A percentile compares a stretch with the other conserved stretches of the same genome.
Conservation (phyloP, 352 stramenopile genomes). For the Pythium coloratum region DNA sequence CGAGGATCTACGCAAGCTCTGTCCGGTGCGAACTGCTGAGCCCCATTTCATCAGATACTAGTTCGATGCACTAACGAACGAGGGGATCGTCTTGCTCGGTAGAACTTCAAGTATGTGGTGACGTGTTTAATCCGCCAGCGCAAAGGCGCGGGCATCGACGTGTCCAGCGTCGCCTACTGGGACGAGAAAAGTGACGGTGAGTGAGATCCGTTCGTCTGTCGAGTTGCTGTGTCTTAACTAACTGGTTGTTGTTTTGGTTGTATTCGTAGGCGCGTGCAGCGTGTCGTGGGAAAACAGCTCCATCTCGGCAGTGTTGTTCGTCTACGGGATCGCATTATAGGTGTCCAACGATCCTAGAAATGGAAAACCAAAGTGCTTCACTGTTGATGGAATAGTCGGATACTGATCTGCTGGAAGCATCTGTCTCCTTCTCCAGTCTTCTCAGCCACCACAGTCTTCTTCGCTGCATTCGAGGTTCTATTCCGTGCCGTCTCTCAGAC, state of each 20-base stretch:
- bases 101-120: conserved; percentile 89
- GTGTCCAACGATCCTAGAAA: not conserved
- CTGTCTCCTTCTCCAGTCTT: no score
- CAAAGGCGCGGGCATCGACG: conserved; percentile 62
- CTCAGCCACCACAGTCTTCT: no score
- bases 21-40: conserved; percentile 33
- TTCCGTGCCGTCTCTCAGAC: no score
- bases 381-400: no score
- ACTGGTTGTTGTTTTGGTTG: not conserved
- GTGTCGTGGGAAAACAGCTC: conserved; percentile 78
- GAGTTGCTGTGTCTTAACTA: no score
- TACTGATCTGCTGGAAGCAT: no score
- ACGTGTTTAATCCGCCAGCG: conserved; percentile 67
- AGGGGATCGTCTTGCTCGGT: not conserved
- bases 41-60: not conserved
- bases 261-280: conserved; percentile 50
- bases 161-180: conserved; percentile 65
- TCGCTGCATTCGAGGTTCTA: no score
- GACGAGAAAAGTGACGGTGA: conserved; percentile 73
- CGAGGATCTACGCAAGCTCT: conserved; percentile 66
- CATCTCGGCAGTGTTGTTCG: conserved; percentile 61
- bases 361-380: no score
- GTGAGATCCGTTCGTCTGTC: not conserved
- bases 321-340: conserved; percentile 65
- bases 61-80: not conserved